These are phyloP conservation scores for Talaromyces atroroseus DNA, from an alignment of 2,329 filamentous ascomycete species.

Conservation along the genomic window DNA sequence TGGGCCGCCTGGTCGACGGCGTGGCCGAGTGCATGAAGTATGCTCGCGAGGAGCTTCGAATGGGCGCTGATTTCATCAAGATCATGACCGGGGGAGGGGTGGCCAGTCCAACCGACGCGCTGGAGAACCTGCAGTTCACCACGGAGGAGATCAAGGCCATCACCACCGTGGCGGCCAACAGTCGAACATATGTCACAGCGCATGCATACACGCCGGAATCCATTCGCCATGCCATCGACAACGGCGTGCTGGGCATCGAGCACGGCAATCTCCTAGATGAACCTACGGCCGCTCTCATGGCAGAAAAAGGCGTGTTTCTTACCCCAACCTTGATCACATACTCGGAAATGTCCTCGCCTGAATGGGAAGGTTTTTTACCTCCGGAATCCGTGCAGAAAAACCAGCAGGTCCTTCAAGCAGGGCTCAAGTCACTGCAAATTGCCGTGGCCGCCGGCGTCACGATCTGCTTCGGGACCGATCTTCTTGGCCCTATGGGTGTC, in stretches of 20 bases:
- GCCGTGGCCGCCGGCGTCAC: constrained; percentile 49
- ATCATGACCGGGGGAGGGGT: constrained; percentile 58
- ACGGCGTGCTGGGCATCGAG: constrained; percentile 54
- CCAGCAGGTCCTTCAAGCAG: constrained; percentile 43
- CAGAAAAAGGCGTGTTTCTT: constrained; percentile 43
- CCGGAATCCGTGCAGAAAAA: constrained; percentile 47
- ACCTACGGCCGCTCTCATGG: constrained; percentile 48
- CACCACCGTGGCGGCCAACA: constrained; percentile 40
- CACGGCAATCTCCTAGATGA: constrained; percentile 45
- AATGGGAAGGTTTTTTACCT: constrained; percentile 22
- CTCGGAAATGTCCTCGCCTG: constrained; percentile 43
- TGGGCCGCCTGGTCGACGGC: constrained; percentile 48
- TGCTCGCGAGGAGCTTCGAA: constrained; percentile 51
- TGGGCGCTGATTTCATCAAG: constrained; percentile 57
- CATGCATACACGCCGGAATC: constrained; percentile 54
- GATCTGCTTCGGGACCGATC: constrained; percentile 53
- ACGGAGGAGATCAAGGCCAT: constrained; percentile 53
- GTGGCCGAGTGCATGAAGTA: constrained; percentile 50
- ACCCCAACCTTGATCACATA: constrained; percentile 54
- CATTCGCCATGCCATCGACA: constrained; percentile 51
- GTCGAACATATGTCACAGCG: constrained; percentile 51
- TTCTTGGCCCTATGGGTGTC: constrained; percentile 46
- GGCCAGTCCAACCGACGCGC: constrained; percentile 49
- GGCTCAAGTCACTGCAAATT: constrained; percentile 45
- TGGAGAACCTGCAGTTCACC: constrained; percentile 54